A percentile compares a stretch with the other conserved stretches of the same genome.
Evolutionary conservation across 2,329 filamentous ascomycete species (phyloP).

Genomic region (Orbilia brochopaga): DNA sequence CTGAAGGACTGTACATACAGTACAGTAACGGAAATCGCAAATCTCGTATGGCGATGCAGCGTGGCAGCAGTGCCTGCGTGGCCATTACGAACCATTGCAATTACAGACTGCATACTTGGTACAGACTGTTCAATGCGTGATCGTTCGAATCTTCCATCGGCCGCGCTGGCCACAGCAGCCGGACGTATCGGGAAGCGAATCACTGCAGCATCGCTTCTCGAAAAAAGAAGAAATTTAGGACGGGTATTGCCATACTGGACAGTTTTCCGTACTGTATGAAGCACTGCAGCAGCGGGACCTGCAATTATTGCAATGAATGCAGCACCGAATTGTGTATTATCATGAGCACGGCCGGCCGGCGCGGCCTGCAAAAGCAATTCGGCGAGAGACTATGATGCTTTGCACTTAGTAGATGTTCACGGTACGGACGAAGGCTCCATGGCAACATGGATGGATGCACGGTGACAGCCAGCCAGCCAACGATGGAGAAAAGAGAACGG

Average conservation of each 20-base stretch:
- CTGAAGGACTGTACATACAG: too few species aligned
- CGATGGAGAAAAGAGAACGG: not conserved
- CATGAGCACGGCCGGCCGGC: not conserved
- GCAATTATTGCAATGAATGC: too few species aligned
- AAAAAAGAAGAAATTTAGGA: not conserved
- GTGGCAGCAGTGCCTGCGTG: not conserved
- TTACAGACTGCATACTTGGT: not conserved
- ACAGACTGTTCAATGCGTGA: conserved; percentile 3
- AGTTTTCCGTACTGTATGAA: too few species aligned
- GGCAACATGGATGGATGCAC: conserved; percentile 42
- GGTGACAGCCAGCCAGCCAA: conserved; percentile 23
- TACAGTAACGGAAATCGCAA: not conserved
- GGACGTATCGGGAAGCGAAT: not conserved
- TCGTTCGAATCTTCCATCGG: not conserved
- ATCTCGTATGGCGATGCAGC: not conserved
- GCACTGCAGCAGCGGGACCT: too few species aligned
- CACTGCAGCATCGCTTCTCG: not conserved
- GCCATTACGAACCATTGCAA: not conserved
- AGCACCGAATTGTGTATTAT: too few species aligned
- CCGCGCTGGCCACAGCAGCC: not conserved
- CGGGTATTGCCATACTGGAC: too few species aligned
- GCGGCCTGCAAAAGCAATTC: not conserved
- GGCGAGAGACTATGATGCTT: not conserved
- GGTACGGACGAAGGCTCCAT: conserved; percentile 17
- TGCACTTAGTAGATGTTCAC: too few species aligned